Evolutionary conservation across 2,329 filamentous ascomycete species (phyloP).

Genomic region (Phyllosticta ampelicida): DNA sequence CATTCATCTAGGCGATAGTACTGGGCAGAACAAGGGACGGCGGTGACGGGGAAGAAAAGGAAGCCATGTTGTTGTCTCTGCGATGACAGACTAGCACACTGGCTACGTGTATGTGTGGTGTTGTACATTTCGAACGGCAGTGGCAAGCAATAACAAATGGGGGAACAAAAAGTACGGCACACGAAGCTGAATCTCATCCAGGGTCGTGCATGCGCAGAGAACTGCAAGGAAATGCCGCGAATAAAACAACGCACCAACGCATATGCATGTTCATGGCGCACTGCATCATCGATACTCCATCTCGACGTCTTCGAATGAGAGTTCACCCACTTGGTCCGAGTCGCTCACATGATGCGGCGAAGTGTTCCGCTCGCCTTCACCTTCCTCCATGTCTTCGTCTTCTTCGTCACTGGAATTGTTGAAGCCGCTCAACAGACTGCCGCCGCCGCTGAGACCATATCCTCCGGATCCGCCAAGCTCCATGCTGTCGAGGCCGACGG

Average conservation of each 20-base stretch:
- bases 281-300: slow-evolving; percentile 46
- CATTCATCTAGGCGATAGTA: slow-evolving; percentile 12
- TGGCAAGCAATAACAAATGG: neutral
- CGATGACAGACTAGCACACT: slow-evolving; percentile 2
- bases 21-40: slow-evolving; percentile 5
- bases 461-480: slow-evolving; percentile 53
- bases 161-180: neutral
- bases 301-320: slow-evolving; percentile 51
- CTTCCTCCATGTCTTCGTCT: slow-evolving; percentile 84
- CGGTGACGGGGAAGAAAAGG: neutral
- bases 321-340: slow-evolving; percentile 56
- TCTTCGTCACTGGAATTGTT: slow-evolving; percentile 93
- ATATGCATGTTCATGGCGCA: slow-evolving; percentile 4
- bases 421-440: slow-evolving; percentile 76
- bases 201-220: slow-evolving; percentile 1
- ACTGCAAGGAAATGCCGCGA: slow-evolving; percentile 2
- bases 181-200: neutral
- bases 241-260: slow-evolving; percentile 10
- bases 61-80: slow-evolving; percentile 2
- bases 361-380: slow-evolving; percentile 55
- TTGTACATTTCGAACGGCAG: slow-evolving; percentile 6
- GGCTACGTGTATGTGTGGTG: slow-evolving; percentile 7
- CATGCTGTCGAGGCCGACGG: slow-evolving; percentile 47
- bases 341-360: slow-evolving; percentile 37
- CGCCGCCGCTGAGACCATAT: slow-evolving; percentile 63